phyloP scores from a whole-genome alignment of 2,329 filamentous ascomycete genomes.

The Colletotrichum sp. region DNA sequence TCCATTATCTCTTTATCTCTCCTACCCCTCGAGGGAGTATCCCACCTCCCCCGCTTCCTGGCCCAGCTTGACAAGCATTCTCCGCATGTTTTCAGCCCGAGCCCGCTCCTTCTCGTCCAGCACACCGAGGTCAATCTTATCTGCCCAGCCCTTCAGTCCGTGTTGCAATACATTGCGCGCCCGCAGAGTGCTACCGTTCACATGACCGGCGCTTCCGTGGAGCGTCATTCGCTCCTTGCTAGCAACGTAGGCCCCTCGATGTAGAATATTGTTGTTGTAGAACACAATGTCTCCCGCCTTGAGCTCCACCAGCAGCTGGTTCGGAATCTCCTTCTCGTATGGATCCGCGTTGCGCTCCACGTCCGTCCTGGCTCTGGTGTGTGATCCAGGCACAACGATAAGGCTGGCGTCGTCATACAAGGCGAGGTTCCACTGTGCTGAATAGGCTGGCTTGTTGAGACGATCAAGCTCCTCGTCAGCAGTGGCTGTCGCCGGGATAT shows the following conservation, averaged over 20 bases:
- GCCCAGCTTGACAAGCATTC: slow-evolving; percentile 67
- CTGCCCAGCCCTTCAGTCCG: slow-evolving; percentile 72
- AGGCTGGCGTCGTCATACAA: slow-evolving; percentile 77
- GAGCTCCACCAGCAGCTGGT: slow-evolving; percentile 69
- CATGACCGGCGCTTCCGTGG: slow-evolving; percentile 74
- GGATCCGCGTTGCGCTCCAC: slow-evolving; percentile 71
- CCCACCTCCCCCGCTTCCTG: slow-evolving; percentile 65
- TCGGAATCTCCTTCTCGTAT: slow-evolving; percentile 65
- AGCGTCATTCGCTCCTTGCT: slow-evolving; percentile 70
- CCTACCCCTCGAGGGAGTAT: slow-evolving; percentile 58
- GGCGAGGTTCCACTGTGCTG: slow-evolving; percentile 89
- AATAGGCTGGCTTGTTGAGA: slow-evolving; percentile 66
- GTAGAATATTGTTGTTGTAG: slow-evolving; percentile 89
- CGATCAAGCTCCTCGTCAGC: slow-evolving; percentile 70
- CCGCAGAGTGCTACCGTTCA: slow-evolving; percentile 56
- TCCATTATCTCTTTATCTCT: slow-evolving; percentile 1
- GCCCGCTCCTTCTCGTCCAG: slow-evolving; percentile 47
- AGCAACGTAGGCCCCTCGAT: slow-evolving; percentile 70
- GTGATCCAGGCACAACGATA: slow-evolving; percentile 79
- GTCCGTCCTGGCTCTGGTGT: slow-evolving; percentile 73
- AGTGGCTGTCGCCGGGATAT: slow-evolving; percentile 71
- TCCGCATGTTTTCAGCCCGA: slow-evolving; percentile 69
- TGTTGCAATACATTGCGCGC: slow-evolving; percentile 80
- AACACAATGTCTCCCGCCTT: slow-evolving; percentile 81
- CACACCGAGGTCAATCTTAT: slow-evolving; percentile 58